Conservation (phyloP, 2,329 filamentous ascomycete genomes). For the Leptosphaerulina australis region DNA sequence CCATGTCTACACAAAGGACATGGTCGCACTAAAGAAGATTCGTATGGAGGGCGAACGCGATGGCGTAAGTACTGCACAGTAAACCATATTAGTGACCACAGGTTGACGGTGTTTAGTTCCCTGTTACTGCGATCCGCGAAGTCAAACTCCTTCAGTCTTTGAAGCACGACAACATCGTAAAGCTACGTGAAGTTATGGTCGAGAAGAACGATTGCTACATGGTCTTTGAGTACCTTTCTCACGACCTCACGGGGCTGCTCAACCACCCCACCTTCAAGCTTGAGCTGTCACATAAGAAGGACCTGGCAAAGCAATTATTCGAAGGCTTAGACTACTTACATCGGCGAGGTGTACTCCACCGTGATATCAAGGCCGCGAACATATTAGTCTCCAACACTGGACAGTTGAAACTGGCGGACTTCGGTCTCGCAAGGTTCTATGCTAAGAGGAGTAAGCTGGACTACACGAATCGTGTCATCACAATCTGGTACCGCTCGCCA, state of each 20-base stretch:
- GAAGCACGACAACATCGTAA: constrained; percentile 80
- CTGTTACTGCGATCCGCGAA: constrained; percentile 87
- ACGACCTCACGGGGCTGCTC: constrained; percentile 91
- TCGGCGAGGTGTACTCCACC: constrained; percentile 88
- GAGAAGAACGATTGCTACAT: constrained; percentile 99
- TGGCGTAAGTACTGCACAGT: constrained; percentile 57
- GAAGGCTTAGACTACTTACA: constrained; percentile 94
- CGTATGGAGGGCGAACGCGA: constrained; percentile 93
- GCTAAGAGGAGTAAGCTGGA: constrained; percentile 89
- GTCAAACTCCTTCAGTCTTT: constrained; percentile 91
- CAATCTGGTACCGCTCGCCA: constrained; percentile 97
- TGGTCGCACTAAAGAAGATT: constrained; percentile 87
- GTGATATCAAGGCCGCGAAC: constrained; percentile 98
- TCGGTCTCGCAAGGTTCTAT: constrained; percentile 94
- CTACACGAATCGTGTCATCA: constrained; percentile 98
- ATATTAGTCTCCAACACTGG: constrained; percentile 92
- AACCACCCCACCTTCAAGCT: constrained; percentile 93
- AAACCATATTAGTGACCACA: background rate
- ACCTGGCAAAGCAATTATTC: constrained; percentile 90
- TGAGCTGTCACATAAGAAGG: constrained; percentile 84
- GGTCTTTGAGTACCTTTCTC: constrained; percentile 98
- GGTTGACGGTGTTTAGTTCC: constrained; percentile 61
- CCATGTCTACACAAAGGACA: constrained; percentile 84
- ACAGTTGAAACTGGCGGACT: constrained; percentile 90
- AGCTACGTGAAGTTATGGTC: constrained; percentile 91